Evolutionary conservation across 169 alveolate genomes (phyloP).

Genomic region (Plasmodium vivax): DNA sequence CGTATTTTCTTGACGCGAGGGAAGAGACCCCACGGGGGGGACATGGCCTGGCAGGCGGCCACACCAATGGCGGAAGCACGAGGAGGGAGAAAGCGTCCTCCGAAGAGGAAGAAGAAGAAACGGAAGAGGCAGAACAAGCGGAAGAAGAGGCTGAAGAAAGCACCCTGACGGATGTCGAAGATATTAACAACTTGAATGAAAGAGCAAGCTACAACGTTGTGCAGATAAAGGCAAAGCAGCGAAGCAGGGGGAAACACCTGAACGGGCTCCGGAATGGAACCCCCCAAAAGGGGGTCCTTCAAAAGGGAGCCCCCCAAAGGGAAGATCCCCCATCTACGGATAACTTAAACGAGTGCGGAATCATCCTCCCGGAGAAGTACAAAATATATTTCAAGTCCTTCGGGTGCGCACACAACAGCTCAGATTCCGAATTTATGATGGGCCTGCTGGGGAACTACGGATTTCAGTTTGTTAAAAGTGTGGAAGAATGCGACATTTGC

Average conservation of each 20-base stretch:
- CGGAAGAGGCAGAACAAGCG: not conserved
- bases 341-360: not conserved
- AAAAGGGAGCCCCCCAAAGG: not conserved
- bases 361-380: conserved; percentile 88
- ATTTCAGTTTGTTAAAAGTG: conserved; percentile 90
- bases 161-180: conserved; percentile 48
- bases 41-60: not conserved
- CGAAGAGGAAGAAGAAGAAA: not conserved
- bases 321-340: not conserved
- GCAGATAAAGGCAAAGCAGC: conserved; percentile 31
- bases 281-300: not conserved
- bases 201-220: conserved; percentile 30
- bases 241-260: not conserved
- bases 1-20: conserved; percentile 7
- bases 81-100: not conserved
- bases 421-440: conserved; percentile 97
- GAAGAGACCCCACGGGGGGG: not conserved
- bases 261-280: not conserved
- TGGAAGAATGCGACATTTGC: conserved; percentile 93
- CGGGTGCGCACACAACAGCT: conserved; percentile 99
- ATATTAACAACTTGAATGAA: conserved; percentile 38
- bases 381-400: conserved; percentile 94
- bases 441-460: conserved; percentile 93
- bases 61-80: not conserved
- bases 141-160: not conserved